Conservation (phyloP, 78 protist genomes). For the Salpingoeca rosetta region DNA sequence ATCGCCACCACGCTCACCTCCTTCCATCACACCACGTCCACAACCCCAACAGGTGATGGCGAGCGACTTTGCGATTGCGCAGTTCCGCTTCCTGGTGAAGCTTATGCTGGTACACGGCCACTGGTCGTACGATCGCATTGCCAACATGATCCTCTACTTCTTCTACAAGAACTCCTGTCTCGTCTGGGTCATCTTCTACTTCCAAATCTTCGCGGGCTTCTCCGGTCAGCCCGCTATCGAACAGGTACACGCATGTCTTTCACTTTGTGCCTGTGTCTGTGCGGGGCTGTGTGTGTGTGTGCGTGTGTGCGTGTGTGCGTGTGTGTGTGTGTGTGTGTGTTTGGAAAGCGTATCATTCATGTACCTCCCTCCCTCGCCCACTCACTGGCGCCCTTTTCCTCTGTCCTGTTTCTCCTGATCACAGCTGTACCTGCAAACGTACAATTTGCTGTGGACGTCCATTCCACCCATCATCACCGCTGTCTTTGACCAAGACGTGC, state of each 20-base stretch:
- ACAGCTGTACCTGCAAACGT: background rate
- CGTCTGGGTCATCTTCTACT: slow-evolving; percentile 59
- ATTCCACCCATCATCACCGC: slow-evolving; percentile 36
- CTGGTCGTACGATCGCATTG: slow-evolving; percentile 45
- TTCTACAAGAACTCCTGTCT: slow-evolving; percentile 71
- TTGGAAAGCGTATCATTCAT: no score
- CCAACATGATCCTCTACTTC: slow-evolving; percentile 58
- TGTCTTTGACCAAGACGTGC: slow-evolving; percentile 32
- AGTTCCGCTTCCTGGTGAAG: slow-evolving; percentile 54
- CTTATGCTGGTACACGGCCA: slow-evolving; percentile 84
- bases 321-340: no score
- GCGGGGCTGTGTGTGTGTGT: background rate
- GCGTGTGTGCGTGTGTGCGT: background rate
- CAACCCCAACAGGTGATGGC: slow-evolving; percentile 72
- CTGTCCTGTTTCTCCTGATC: slow-evolving; percentile 46
- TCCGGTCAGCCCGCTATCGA: slow-evolving; percentile 58
- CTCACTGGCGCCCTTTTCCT: no score
- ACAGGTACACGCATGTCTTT: no score
- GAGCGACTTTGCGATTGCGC: slow-evolving; percentile 69
- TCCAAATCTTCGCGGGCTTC: slow-evolving; percentile 64
- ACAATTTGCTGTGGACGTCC: slow-evolving; percentile 39
- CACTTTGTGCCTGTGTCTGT: background rate
- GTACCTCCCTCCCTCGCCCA: no score
- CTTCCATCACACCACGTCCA: no score
- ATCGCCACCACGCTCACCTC: no score